phyloP scores from a whole-genome alignment of 345 rosid species.

The Balakata baccata region DNA sequence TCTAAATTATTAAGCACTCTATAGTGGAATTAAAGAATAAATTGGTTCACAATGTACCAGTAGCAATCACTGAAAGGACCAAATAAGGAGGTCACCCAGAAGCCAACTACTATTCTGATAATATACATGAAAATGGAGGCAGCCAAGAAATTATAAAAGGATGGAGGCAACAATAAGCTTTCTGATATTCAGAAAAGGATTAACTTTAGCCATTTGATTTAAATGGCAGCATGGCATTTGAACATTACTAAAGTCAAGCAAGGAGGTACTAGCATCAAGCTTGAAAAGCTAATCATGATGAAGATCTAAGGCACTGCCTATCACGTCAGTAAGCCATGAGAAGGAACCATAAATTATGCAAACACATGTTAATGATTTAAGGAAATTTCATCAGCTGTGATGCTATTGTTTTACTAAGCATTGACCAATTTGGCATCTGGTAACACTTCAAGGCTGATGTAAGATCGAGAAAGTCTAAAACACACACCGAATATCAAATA shows the following conservation, averaged over 20 bases:
- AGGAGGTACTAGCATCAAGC: background rate
- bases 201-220: background rate
- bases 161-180: background rate
- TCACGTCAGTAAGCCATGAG: background rate
- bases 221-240: background rate
- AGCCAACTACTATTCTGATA: background rate
- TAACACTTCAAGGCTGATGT: background rate
- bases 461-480: background rate
- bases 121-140: background rate
- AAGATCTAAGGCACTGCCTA: background rate
- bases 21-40: background rate
- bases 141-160: background rate
- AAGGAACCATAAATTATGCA: background rate
- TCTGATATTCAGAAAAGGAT: background rate
- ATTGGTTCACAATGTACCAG: background rate
- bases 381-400: background rate
- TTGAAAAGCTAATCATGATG: background rate
- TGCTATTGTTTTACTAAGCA: background rate
- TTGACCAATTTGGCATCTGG: background rate
- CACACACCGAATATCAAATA: background rate
- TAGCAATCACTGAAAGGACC: background rate
- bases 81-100: background rate
- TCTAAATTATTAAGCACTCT: background rate
- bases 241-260: background rate
- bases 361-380: background rate